phyloP scores from a whole-genome alignment of 176 grass and related monocot species.

The Metroxylon sagu region DNA sequence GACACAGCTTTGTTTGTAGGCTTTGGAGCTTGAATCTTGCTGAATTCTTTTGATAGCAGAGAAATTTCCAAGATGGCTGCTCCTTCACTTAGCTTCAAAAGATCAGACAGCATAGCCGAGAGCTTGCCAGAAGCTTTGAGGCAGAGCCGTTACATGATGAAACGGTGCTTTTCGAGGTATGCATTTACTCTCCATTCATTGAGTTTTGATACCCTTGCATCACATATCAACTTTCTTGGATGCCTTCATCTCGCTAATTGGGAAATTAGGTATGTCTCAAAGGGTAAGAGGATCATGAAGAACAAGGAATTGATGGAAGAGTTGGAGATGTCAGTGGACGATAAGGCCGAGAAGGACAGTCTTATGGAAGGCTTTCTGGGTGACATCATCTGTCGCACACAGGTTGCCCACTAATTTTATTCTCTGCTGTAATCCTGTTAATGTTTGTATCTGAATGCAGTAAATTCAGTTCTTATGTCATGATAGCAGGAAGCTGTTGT shows the following conservation, averaged over 20 bases:
- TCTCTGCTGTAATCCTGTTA: background rate
- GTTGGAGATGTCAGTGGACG: slow-evolving; percentile 76
- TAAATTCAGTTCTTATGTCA: slow-evolving; percentile 9
- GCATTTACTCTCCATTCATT: background rate
- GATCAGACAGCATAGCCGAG: slow-evolving; percentile 77
- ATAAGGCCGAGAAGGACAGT: slow-evolving; percentile 82
- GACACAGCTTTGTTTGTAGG: no score
- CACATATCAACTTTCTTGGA: no score
- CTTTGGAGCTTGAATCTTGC: no score
- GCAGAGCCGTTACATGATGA: slow-evolving; percentile 94
- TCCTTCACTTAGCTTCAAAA: slow-evolving; percentile 25
- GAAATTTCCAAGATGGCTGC: background rate
- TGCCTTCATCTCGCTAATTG: no score
- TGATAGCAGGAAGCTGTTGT: slow-evolving; percentile 76
- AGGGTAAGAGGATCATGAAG: slow-evolving; percentile 85
- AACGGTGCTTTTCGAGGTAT: slow-evolving; percentile 54
- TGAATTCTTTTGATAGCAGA: no score
- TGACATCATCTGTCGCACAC: slow-evolving; percentile 70
- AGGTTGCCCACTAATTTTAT: slow-evolving; percentile 25
- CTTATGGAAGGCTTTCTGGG: slow-evolving; percentile 80
- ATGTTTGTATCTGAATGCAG: background rate
- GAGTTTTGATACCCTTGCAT: no score
- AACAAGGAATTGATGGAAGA: slow-evolving; percentile 80
- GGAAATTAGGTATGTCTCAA: slow-evolving; percentile 58
- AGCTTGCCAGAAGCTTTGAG: slow-evolving; percentile 70